A percentile compares a stretch with the other conserved stretches of the same genome.
phyloP scores from a whole-genome alignment of 2,329 filamentous ascomycete genomes.

The Endothia cerciana region DNA sequence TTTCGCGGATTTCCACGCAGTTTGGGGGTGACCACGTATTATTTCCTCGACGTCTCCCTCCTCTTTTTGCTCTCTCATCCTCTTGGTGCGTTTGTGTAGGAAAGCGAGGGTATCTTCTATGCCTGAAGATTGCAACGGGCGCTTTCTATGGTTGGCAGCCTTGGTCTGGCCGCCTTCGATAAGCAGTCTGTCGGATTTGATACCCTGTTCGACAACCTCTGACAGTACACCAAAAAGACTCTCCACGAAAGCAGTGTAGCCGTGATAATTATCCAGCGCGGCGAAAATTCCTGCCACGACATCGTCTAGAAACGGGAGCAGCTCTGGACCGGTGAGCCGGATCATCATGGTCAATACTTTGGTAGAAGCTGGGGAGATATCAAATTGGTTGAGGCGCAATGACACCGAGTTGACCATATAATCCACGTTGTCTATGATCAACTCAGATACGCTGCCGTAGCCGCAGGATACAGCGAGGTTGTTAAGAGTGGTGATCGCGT shows the following conservation, averaged over 20 bases:
- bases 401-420: conserved; percentile 95
- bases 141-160: conserved; percentile 49
- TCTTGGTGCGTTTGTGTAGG: conserved; percentile 66
- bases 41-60: conserved; percentile 39
- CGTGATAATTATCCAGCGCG: conserved; percentile 92
- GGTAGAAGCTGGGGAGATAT: conserved; percentile 88
- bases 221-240: conserved; percentile 81
- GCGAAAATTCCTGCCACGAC: conserved; percentile 89
- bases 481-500: conserved; percentile 84
- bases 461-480: conserved; percentile 75
- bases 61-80: conserved; percentile 38
- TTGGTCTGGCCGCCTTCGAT: conserved; percentile 45
- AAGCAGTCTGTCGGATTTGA: conserved; percentile 58
- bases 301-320: conserved; percentile 91
- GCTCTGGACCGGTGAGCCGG: conserved; percentile 74
- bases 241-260: conserved; percentile 85
- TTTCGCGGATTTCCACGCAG: conserved; percentile 41
- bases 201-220: conserved; percentile 82
- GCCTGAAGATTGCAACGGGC: conserved; percentile 37
- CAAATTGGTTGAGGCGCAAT: conserved; percentile 85
- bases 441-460: conserved; percentile 73
- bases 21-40: conserved; percentile 39
- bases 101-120: conserved; percentile 56
- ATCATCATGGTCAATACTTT: conserved; percentile 96
- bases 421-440: conserved; percentile 90